Base-by-base conservation (phyloP, 768 basidiomycete genomes). In the Vishniacozyma victoriae region DNA sequence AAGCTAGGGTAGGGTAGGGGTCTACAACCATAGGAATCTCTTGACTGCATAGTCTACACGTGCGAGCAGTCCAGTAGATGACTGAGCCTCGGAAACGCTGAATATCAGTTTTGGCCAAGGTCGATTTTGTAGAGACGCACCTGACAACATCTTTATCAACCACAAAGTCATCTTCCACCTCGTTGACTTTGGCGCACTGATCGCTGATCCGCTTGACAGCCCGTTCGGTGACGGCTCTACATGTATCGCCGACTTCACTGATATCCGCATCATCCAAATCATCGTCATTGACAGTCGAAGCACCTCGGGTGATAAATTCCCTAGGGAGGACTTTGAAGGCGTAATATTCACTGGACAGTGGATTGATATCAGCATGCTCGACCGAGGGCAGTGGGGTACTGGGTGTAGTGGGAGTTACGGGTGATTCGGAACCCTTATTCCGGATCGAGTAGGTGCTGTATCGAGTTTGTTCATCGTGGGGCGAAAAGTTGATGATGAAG, bases 31-130 rank as follows among this genome's bases (percentile, higher is more conserved):
- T 50, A 93, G 72, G 66, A 93, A 74, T 55, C 89, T 77, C 77
- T 92, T 96, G 42, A 95, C 77, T 0, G 87, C 87, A 69, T 93
- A 89, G 64, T 95, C 91, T 81, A 93, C 85, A 74, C 90, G 89
- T 13, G 89, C 81, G 69, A 87, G 86, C 57, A 92, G 76, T 52
- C 82, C 86, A 2, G 88, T 95, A 76, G 84, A 82, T 45, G 80
- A 78, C 68, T 85, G 82, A 2, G 92, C 92, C 58, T 95, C 88
- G 5, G 78, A 78, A 57, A 91, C 68, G 60, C 88, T 91, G 57
- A 44, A 11, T 12, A 29, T 55, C 48, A 48, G 46, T 26, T 25
- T 16, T 19, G 19, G n/a, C 11, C 29, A 18, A 38, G 11, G 11
- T 38, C 7, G 7, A 15, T 13, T 44, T 22, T 46, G 20, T 35